Conservation (phyloP, 495 filamentous ascomycete genomes). For the Bacidia gigantensis region DNA sequence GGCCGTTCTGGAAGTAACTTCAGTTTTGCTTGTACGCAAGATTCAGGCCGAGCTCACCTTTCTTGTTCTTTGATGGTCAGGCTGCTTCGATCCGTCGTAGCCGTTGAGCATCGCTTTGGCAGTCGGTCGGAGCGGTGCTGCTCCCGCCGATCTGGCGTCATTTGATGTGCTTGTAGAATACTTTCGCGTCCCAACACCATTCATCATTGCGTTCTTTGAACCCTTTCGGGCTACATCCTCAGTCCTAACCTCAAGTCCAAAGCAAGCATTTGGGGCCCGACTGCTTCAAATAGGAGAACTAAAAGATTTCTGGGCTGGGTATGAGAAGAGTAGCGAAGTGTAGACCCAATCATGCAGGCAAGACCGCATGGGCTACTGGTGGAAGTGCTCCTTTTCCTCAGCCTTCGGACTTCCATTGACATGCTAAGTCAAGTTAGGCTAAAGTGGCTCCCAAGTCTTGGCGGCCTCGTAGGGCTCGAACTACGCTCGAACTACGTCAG, state of each 20-base stretch:
- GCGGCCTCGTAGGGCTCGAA: too few species aligned
- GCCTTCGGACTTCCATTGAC: too few species aligned
- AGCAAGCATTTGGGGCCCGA: too few species aligned
- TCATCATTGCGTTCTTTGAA: slow-evolving; percentile 22
- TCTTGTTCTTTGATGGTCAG: not conserved
- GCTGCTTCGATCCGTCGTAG: slow-evolving; percentile 25
- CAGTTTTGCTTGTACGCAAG: slow-evolving; percentile 1
- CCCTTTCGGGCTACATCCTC: not conserved
- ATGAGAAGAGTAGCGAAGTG: too few species aligned
- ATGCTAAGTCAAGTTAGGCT: too few species aligned
- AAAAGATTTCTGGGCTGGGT: too few species aligned
- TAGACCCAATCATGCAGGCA: too few species aligned
- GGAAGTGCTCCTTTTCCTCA: too few species aligned
- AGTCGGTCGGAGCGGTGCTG: slow-evolving; percentile 20
- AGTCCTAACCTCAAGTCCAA: not conserved
- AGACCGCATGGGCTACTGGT: too few species aligned
- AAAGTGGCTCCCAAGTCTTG: too few species aligned
- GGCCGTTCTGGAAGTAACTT: slow-evolving; percentile 19
- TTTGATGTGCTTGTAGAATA: slow-evolving; percentile 34
- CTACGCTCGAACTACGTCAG: too few species aligned
- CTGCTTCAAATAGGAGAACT: too few species aligned
- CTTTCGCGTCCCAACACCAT: slow-evolving; percentile 29
- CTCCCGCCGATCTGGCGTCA: slow-evolving; percentile 33
- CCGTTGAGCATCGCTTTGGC: slow-evolving; percentile 34
- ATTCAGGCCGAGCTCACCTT: not conserved